phyloP scores from a whole-genome alignment of 352 stramenopile genomes.

The Globisporangium takayamanum region DNA sequence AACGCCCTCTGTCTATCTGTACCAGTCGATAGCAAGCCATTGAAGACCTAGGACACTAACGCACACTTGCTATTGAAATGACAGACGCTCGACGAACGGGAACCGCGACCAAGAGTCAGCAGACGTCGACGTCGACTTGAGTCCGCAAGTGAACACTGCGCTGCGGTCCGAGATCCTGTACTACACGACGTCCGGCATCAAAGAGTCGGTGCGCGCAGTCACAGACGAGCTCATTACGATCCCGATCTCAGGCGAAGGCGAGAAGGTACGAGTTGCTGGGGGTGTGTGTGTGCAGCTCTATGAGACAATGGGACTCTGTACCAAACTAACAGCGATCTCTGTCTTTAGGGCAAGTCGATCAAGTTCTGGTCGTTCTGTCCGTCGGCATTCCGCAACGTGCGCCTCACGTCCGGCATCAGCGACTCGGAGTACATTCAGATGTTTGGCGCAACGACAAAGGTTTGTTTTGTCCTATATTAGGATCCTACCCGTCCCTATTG shows the following conservation, averaged over 20 bases:
- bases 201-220: conserved; percentile 72
- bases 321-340: not conserved
- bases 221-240: conserved; percentile 72
- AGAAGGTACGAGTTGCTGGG: conserved; percentile 35
- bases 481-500: not conserved
- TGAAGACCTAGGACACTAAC: not conserved
- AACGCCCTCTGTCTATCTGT: no score
- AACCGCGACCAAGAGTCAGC: conserved; percentile 53
- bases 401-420: conserved; percentile 72
- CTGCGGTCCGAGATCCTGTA: conserved; percentile 86
- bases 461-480: conserved; percentile 5
- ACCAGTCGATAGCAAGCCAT: not conserved
- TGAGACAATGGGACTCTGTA: no score
- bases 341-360: conserved; percentile 54
- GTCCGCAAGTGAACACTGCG: conserved; percentile 84
- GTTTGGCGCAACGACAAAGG: conserved; percentile 83
- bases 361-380: conserved; percentile 88
- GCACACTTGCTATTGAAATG: not conserved
- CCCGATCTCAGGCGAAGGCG: conserved; percentile 69
- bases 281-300: not conserved
- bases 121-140: conserved; percentile 81
- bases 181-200: conserved; percentile 89
- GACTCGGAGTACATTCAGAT: conserved; percentile 79
- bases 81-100: conserved; percentile 26
- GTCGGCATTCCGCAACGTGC: conserved; percentile 81